Conservation (phyloP, 495 filamentous ascomycete species). For the Penicillium desertorum region DNA sequence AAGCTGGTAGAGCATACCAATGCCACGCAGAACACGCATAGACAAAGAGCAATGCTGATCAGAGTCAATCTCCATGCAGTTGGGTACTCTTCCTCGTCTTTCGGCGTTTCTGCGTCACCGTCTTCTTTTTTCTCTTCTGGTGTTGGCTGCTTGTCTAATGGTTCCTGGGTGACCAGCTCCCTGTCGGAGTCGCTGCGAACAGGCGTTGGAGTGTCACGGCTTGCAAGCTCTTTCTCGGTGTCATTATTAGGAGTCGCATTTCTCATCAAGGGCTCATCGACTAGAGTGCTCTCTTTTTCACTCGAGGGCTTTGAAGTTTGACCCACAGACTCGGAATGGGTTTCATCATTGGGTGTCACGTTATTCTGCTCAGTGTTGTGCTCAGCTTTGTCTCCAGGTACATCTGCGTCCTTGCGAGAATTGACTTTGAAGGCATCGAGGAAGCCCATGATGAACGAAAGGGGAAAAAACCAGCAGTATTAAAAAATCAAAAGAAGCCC, state of each 20-base stretch:
- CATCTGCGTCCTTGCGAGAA: constrained; percentile 13
- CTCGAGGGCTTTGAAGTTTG: constrained; percentile 21
- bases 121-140: constrained; percentile 12
- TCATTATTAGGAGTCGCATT: constrained; percentile 7
- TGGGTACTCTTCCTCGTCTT: constrained; percentile 52
- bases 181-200: constrained; percentile 1
- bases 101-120: constrained; percentile 17
- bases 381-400: constrained; percentile 2
- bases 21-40: constrained; percentile 66
- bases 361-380: neutral
- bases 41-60: constrained; percentile 59
- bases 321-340: constrained; percentile 3
- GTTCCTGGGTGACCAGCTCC: constrained; percentile 10
- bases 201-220: neutral
- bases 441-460: constrained; percentile 9
- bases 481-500: neutral
- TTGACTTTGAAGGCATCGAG: constrained; percentile 12
- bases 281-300: constrained; percentile 31
- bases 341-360: constrained; percentile 11
- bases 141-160: constrained; percentile 17
- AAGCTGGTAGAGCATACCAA: constrained; percentile 43
- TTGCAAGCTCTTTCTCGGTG: constrained; percentile 15
- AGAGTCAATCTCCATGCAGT: constrained; percentile 48
- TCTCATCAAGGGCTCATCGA: constrained; percentile 12
- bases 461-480: neutral